A percentile compares a stretch with the other conserved stretches of the same genome.
These are phyloP conservation scores for Dendrothele bispora DNA, from an alignment of 768 basidiomycete genomes.

Conservation along the genomic window DNA sequence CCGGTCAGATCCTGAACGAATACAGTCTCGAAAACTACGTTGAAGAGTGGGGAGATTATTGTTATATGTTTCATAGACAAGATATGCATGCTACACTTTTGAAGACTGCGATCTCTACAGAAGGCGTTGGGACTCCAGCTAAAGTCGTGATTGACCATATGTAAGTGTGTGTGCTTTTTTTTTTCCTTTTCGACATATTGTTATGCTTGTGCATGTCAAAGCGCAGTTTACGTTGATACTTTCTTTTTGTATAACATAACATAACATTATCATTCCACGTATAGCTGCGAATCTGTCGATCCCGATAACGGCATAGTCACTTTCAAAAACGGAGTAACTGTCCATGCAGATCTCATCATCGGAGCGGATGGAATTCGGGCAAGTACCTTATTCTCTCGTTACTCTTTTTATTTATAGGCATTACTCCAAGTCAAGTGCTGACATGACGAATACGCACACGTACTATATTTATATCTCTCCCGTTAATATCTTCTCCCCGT, in stretches of 20 bases:
- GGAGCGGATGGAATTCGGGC: no score
- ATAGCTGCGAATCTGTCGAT: slow-evolving; percentile 20
- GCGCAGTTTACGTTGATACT: slow-evolving; percentile 20
- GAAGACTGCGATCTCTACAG: slow-evolving; percentile 18
- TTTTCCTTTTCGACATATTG: no score
- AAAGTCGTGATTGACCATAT: no score
- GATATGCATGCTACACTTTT: slow-evolving; percentile 29
- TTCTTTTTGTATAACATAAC: no score
- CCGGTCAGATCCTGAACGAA: slow-evolving; percentile 24
- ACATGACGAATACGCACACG: slow-evolving; percentile 28
- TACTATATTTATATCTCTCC: background rate
- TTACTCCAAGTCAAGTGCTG: no score
- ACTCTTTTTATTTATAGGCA: slow-evolving; percentile 31
- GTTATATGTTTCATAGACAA: slow-evolving; percentile 30
- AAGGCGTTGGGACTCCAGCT: slow-evolving; percentile 25
- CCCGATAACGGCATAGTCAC: slow-evolving; percentile 17
- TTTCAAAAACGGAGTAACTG: no score
- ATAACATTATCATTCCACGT: no score
- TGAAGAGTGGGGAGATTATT: no score
- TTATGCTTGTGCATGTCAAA: no score
- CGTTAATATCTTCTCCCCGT: background rate
- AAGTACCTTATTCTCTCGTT: slow-evolving; percentile 18
- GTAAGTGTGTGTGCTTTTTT: no score
- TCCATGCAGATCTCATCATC: no score
- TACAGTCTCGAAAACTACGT: slow-evolving; percentile 29